A percentile compares a stretch with the other conserved stretches of the same genome.
phyloP scores from a whole-genome alignment of 2,329 filamentous ascomycete species.

The Dactylellina sp. region DNA sequence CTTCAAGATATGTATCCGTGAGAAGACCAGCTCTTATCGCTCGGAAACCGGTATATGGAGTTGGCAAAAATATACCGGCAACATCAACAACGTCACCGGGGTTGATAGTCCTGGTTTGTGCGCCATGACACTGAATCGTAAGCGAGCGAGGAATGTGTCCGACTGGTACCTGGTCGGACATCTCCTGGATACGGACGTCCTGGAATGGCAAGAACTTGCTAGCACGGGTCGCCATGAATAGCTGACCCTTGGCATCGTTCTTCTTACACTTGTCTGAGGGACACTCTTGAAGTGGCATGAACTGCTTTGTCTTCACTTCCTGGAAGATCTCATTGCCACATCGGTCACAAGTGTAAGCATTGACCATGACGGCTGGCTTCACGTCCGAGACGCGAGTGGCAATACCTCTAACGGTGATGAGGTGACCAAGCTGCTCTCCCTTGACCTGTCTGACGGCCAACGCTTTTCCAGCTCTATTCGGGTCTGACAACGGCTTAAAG shows the following conservation, averaged over 20 bases:
- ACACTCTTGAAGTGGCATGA: slow-evolving; percentile 85
- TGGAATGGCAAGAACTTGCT: slow-evolving; percentile 98
- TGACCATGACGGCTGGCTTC: slow-evolving; percentile 96
- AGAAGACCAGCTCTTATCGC: slow-evolving; percentile 95
- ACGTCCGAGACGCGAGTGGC: slow-evolving; percentile 96
- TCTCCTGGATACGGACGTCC: slow-evolving; percentile 97
- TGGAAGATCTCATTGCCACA: slow-evolving; percentile 99
- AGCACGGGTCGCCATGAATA: slow-evolving; percentile 93
- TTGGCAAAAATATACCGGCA: slow-evolving; percentile 94
- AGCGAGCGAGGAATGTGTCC: slow-evolving; percentile 94
- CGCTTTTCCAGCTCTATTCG: slow-evolving; percentile 70
- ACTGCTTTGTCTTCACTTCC: slow-evolving; percentile 90
- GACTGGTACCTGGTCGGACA: slow-evolving; percentile 98
- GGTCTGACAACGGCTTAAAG: slow-evolving; percentile 89
- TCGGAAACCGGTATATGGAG: slow-evolving; percentile 98
- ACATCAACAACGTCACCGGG: slow-evolving; percentile 95
- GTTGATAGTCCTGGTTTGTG: slow-evolving; percentile 84
- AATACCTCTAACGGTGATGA: slow-evolving; percentile 95
- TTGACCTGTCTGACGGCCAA: slow-evolving; percentile 93
- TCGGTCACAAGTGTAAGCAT: slow-evolving; percentile 95
- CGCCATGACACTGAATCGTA: slow-evolving; percentile 89
- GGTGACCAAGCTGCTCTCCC: slow-evolving; percentile 88
- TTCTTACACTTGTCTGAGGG: slow-evolving; percentile 88
- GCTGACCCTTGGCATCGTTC: slow-evolving; percentile 92
- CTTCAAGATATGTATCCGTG: slow-evolving; percentile 96